Evolutionary conservation across 176 grass and related monocot genomes (phyloP).

Genomic region (Tillandsia fasciculata): DNA sequence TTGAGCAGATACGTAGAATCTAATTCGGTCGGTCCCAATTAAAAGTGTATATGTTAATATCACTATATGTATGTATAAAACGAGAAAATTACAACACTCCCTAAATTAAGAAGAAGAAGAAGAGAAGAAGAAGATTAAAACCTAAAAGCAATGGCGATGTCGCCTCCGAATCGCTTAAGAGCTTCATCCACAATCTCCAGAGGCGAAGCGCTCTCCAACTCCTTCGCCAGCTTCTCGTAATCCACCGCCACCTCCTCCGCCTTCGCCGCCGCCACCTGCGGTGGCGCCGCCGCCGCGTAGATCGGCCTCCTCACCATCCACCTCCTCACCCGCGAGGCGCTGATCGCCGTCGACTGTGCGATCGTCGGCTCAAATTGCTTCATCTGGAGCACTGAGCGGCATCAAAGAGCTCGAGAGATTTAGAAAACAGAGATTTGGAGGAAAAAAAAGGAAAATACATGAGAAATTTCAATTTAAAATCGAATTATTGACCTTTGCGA

Average conservation of each 20-base stretch:
- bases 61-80: no score
- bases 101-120: no score
- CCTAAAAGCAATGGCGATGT: constrained; percentile 98
- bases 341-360: background rate
- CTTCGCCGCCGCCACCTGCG: constrained; percentile 12
- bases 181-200: constrained; percentile 88
- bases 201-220: constrained; percentile 68
- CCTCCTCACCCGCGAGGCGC: constrained; percentile 25
- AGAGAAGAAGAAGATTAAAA: constrained; percentile 1
- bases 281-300: constrained; percentile 33
- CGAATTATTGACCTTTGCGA: constrained; percentile 38
- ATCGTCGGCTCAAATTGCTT: constrained; percentile 41
- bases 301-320: constrained; percentile 39
- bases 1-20: no score
- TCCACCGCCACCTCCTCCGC: constrained; percentile 10
- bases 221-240: constrained; percentile 53
- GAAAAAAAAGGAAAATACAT: background rate
- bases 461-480: background rate
- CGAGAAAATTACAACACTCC: no score
- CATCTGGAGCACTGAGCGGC: constrained; percentile 29
- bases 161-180: constrained; percentile 69
- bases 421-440: background rate
- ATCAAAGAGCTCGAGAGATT: background rate
- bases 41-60: no score
- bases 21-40: no score